Base-by-base conservation (phyloP, 192 early-diverging fungal species). In the Coemansia sp. region DNA sequence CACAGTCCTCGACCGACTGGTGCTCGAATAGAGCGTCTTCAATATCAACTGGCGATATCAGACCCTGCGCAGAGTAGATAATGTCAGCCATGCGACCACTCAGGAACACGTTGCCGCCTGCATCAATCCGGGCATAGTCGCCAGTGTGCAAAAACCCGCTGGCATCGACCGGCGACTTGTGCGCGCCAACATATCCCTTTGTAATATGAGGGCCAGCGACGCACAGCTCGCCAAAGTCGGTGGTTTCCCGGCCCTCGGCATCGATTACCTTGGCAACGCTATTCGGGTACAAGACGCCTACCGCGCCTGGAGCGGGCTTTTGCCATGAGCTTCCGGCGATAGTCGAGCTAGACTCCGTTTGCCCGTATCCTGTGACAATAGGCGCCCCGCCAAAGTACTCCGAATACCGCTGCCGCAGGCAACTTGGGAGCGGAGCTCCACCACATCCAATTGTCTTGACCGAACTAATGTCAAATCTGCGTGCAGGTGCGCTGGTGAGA, bases 141-240 rank as follows among this genome's bases (percentile, higher is more conserved):
- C 91, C 91, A 4, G 91, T 94, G 38, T 87, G 88, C 41, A 96
- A 67, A 76, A 86, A 97, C 0, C 94, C 93, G 32, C 94, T 92
- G 0, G 56, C 27, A 54, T 85, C 87, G 57, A 94, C 82, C 0
- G 88, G 86, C 6, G 87, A 82, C 40, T 60, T 43, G 7, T 87
- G 89, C 53, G 90, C 89, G 64, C 92, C 93, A 43, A 89, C 76
- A 65, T 98, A 98, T 1, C 93, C 94, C 20, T 67, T 62, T 92
- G 95, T 96, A 49, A 98, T 68, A 54, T 91, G 94, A 3, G 94
- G 92, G 0, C 94, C 94, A 4, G 85, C 80, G 7, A 96, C 54
- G 77, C 90, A 94, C 36, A 98, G 76, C 75, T 97, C 93, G 19
- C 95, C 96, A 27, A 72, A 59, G 7, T 73, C 87, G 1, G 22